Conservation (phyloP, 768 basidiomycete species). For the Tylopilus sp. region DNA sequence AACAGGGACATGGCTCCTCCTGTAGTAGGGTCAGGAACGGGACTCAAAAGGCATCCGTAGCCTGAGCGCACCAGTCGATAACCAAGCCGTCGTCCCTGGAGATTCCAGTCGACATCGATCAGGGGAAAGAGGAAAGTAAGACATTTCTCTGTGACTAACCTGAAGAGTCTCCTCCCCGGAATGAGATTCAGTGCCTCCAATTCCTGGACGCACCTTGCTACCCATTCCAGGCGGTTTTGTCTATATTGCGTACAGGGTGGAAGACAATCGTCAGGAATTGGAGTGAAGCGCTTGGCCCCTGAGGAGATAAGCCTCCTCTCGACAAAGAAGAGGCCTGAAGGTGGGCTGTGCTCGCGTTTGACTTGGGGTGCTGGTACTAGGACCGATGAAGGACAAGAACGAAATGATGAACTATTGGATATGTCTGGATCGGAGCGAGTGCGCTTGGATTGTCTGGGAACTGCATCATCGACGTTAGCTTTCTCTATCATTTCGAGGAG, state of each 20-base stretch:
- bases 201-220: slow-evolving; percentile 15
- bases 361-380: background rate
- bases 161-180: slow-evolving; percentile 25
- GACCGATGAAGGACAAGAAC: background rate
- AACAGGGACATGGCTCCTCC: slow-evolving; percentile 30
- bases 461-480: too few relatives aligned
- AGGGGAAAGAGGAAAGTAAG: background rate
- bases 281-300: slow-evolving; percentile 28
- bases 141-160: slow-evolving; percentile 17
- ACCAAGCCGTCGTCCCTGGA: slow-evolving; percentile 28
- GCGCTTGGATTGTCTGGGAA: slow-evolving; percentile 16
- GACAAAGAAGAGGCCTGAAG: slow-evolving; percentile 9
- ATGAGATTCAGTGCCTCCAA: slow-evolving; percentile 19
- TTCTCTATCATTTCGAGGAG: background rate
- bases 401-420: too few relatives aligned
- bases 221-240: slow-evolving; percentile 24
- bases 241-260: slow-evolving; percentile 15
- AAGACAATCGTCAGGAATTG: slow-evolving; percentile 27
- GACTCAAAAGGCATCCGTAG: background rate
- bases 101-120: background rate
- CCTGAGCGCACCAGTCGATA: slow-evolving; percentile 32
- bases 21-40: slow-evolving; percentile 11
- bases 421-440: background rate
- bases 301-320: slow-evolving; percentile 22
- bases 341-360: slow-evolving; percentile 22